These are phyloP conservation scores for Mortierella sp. DNA, from an alignment of 371 early-diverging fungal species.

Conservation along the genomic window DNA sequence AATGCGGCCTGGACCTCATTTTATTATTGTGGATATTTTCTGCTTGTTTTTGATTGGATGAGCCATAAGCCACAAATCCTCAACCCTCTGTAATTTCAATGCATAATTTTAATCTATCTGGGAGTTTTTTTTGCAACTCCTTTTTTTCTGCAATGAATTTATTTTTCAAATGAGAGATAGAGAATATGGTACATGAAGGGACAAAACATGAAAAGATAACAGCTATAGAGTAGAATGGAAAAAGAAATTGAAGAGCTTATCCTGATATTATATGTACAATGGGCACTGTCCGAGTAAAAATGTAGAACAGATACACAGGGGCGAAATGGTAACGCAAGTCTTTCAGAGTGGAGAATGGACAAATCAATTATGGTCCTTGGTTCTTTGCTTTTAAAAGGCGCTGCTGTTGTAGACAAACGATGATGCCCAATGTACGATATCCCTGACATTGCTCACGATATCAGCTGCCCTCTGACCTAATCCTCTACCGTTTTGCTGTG, in stretches of 20 bases:
- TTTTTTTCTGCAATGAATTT: not conserved
- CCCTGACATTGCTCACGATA: slow-evolving; percentile 45
- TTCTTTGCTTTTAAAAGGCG: slow-evolving; percentile 23
- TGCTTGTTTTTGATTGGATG: slow-evolving; percentile 27
- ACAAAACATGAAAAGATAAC: not conserved
- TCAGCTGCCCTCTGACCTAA: slow-evolving; percentile 36
- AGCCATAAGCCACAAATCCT: slow-evolving; percentile 23
- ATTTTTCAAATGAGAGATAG: no score
- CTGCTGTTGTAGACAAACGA: slow-evolving; percentile 51
- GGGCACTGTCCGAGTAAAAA: not conserved
- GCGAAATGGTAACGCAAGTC: not conserved
- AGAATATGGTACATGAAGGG: not conserved
- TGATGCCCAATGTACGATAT: slow-evolving; percentile 52
- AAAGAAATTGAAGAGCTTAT: not conserved
- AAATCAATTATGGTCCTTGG: not conserved
- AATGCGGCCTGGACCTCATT: slow-evolving; percentile 18
- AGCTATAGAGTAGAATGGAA: no score
- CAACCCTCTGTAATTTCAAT: not conserved
- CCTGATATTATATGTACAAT: slow-evolving; percentile 10
- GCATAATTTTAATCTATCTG: no score
- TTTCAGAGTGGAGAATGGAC: not conserved
- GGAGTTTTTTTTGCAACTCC: not conserved
- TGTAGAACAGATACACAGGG: not conserved
- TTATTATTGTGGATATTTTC: slow-evolving; percentile 29
- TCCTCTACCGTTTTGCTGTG: slow-evolving; percentile 7